Percentiles rank a stretch among this genome's conserved stretches.
phyloP scores from a whole-genome alignment of 202 grass and related monocot species.

The Musa balbisiana region DNA sequence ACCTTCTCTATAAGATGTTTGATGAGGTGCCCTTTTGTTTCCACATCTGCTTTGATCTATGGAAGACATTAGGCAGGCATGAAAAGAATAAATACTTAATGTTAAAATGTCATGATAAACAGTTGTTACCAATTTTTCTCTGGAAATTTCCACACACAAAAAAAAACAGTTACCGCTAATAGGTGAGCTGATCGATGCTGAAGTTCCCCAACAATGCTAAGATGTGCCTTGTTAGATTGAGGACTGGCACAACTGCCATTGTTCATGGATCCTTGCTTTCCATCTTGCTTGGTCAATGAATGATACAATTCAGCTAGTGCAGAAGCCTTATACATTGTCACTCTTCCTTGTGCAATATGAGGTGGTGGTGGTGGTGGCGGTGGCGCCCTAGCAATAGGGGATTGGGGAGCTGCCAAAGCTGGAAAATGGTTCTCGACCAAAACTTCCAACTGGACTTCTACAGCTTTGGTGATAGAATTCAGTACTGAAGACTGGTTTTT shows the following conservation, averaged over 20 bases:
- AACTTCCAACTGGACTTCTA: conserved; percentile 16
- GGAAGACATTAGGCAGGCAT: conserved; percentile 12
- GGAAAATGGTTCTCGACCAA: conserved; percentile 14
- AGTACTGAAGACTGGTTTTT: conserved; percentile 2
- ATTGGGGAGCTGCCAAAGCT: conserved; percentile 20
- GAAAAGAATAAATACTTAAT: conserved; percentile 4
- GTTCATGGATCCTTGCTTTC: conserved; percentile 29
- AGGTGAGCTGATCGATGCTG: conserved; percentile 78
- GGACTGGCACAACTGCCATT: conserved; percentile 17
- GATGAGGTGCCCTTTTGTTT: conserved; percentile 71
- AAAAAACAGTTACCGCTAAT: conserved; percentile 41
- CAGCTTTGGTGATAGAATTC: conserved; percentile 3
- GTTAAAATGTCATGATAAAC: neutral
- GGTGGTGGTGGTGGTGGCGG: conserved; percentile 10
- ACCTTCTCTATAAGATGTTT: conserved; percentile 63
- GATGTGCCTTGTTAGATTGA: conserved; percentile 34
- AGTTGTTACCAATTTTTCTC: neutral
- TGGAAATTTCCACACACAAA: neutral
- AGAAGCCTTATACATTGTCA: conserved; percentile 49
- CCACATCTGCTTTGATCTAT: conserved; percentile 74
- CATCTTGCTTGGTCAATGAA: conserved; percentile 49
- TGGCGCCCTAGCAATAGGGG: neutral
- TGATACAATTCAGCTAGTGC: conserved; percentile 65
- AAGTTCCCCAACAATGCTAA: conserved; percentile 66
- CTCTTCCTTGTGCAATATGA: conserved; percentile 13